phyloP scores from a whole-genome alignment of 306 rosid species.

The Dryas drummondii region DNA sequence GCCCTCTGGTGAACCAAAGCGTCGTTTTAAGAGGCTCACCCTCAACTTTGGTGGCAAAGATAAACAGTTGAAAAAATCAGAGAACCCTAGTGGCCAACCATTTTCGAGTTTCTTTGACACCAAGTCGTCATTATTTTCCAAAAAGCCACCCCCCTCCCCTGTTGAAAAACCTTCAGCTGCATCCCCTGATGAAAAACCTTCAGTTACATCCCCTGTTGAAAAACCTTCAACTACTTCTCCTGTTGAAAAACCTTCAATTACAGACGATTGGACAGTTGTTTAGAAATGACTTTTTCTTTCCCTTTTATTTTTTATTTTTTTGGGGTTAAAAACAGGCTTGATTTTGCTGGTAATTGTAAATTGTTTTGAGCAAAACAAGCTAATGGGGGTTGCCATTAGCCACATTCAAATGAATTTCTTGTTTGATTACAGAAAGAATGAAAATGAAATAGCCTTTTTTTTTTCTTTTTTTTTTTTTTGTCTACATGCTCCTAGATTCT shows the following conservation, averaged over 20 bases:
- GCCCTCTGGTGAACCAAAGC: slow-evolving; percentile 46
- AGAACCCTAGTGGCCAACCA: slow-evolving; percentile 52
- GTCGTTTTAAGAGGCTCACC: slow-evolving; percentile 61
- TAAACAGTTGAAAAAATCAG: slow-evolving; percentile 41
- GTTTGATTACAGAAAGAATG: slow-evolving; percentile 22
- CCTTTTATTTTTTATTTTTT: background rate
- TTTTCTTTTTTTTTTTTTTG: background rate
- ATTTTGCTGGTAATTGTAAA: slow-evolving; percentile 58
- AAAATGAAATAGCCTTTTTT: slow-evolving; percentile 11
- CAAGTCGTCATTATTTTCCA: slow-evolving; percentile 77
- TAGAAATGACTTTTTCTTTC: slow-evolving; percentile 23
- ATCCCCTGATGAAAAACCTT: slow-evolving; percentile 35
- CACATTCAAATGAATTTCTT: slow-evolving; percentile 19
- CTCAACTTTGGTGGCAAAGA: slow-evolving; percentile 75
- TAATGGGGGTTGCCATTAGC: slow-evolving; percentile 10
- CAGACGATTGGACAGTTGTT: slow-evolving; percentile 48
- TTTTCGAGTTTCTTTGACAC: slow-evolving; percentile 77
- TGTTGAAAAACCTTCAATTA: slow-evolving; percentile 25
- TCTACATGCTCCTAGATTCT: background rate
- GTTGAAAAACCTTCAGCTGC: slow-evolving; percentile 32
- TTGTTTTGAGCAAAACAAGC: slow-evolving; percentile 23
- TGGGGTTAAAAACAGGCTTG: slow-evolving; percentile 16
- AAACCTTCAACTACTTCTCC: background rate
- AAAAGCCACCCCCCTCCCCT: slow-evolving; percentile 47
- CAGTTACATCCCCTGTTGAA: slow-evolving; percentile 8